phyloP scores from a whole-genome alignment of 2,329 filamentous ascomycete species.

The Neoarthrinium moseri region DNA sequence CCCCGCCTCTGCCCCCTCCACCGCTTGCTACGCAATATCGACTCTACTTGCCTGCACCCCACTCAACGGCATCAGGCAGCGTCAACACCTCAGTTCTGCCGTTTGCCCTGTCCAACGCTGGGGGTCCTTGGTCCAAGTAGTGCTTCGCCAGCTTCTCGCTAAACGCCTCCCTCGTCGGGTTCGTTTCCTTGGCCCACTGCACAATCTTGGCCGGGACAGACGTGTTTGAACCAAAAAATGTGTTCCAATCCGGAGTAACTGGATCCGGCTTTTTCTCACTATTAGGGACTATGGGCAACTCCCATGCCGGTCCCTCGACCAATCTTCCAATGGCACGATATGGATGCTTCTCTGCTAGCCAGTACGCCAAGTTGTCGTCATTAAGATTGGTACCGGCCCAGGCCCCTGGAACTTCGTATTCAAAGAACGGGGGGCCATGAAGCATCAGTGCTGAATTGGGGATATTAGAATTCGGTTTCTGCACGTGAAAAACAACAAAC shows the following conservation, averaged over 20 bases:
- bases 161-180: not conserved
- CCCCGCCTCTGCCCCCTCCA: too few species aligned
- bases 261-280: not conserved
- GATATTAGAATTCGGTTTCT: not conserved
- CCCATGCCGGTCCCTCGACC: constrained; percentile 5
- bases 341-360: not conserved
- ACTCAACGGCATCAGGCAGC: too few species aligned
- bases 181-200: not conserved
- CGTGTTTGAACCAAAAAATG: not conserved
- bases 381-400: constrained; percentile 4
- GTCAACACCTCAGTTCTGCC: too few species aligned
- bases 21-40: too few species aligned
- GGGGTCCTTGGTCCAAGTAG: not conserved
- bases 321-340: constrained; percentile 6
- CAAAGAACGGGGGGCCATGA: constrained; percentile 4
- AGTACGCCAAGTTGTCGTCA: not conserved
- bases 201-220: not conserved
- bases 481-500: not conserved
- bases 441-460: constrained; percentile 7
- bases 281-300: not conserved
- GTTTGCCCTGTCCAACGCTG: too few species aligned
- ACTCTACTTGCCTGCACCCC: too few species aligned
- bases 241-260: too few species aligned
- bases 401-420: not conserved
- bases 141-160: not conserved